Conservation (phyloP, 1,284 basidiomycete genomes). For the Cutaneotrichosporon mucoides region DNA sequence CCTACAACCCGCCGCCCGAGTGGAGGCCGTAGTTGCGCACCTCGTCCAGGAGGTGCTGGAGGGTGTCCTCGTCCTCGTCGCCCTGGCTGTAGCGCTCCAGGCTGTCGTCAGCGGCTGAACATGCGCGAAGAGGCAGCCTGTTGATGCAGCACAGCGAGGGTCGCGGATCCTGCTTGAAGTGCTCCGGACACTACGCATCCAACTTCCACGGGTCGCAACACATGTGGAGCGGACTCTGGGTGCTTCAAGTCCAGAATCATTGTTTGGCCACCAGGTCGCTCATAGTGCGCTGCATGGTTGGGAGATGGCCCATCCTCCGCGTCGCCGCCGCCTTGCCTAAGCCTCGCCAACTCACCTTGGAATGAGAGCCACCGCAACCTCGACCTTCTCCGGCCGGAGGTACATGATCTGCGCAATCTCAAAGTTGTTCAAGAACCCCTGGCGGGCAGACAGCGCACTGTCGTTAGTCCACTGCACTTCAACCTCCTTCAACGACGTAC, state of each 20-base stretch:
- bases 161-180: no score
- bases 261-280: no score
- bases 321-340: no score
- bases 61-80: slow-evolving; percentile 29
- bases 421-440: slow-evolving; percentile 43
- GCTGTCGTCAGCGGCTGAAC: slow-evolving; percentile 18
- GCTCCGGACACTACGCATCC: no score
- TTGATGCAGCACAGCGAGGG: no score
- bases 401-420: slow-evolving; percentile 47
- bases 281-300: no score
- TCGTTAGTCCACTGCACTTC: not conserved
- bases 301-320: no score
- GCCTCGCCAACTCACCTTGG: slow-evolving; percentile 32
- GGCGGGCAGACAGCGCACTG: slow-evolving; percentile 29
- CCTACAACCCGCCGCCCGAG: slow-evolving; percentile 14
- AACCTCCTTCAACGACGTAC: slow-evolving; percentile 21
- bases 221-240: no score
- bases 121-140: no score
- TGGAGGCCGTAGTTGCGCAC: slow-evolving; percentile 33
- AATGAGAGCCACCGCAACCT: slow-evolving; percentile 43
- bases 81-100: slow-evolving; percentile 39
- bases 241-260: no score
- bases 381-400: slow-evolving; percentile 38
- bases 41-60: slow-evolving; percentile 38
- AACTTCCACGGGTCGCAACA: not conserved